Percentiles rank a stretch among this genome's conserved stretches.
Conservation (phyloP, 2,329 filamentous ascomycete species). For the Fusarium brevicatenulatum region DNA sequence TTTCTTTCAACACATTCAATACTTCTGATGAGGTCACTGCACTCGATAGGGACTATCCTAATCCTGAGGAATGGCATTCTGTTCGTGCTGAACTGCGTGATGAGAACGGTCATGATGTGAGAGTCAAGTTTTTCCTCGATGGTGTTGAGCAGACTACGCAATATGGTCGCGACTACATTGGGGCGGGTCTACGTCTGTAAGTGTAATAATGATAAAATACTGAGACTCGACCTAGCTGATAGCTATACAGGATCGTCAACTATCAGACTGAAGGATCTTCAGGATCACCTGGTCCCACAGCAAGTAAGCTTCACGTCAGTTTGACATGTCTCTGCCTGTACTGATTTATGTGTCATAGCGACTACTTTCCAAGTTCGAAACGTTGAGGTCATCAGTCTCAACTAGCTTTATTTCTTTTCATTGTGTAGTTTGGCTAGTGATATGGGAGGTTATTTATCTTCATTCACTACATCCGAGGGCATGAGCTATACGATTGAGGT, state of each 20-base stretch:
- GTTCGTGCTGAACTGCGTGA: constrained; percentile 32
- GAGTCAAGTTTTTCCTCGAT: constrained; percentile 36
- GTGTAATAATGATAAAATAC: not conserved
- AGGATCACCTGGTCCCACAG: constrained; percentile 25
- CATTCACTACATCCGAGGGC: not conserved
- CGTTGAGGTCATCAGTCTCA: constrained; percentile 30
- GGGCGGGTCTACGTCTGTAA: constrained; percentile 25
- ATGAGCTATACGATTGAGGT: not conserved
- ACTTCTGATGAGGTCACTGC: constrained; percentile 25
- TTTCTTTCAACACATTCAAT: constrained; percentile 36
- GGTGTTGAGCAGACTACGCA: constrained; percentile 28
- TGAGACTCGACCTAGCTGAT: not conserved
- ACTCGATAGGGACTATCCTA: constrained; percentile 20
- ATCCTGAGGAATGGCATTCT: constrained; percentile 29
- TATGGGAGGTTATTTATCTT: not conserved
- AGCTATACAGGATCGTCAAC: constrained; percentile 12
- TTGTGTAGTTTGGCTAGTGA: not conserved
- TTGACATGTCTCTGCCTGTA: too few species aligned
- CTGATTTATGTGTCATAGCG: not conserved
- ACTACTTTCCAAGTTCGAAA: constrained; percentile 30
- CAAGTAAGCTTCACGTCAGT: not conserved
- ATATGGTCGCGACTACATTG: constrained; percentile 30
- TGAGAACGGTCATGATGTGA: constrained; percentile 29
- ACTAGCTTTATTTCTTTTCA: not conserved
- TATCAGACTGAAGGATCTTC: constrained; percentile 35